Base-by-base conservation (phyloP, 192 early-diverging fungal genomes). In the Rhizophlyctis rosea region DNA sequence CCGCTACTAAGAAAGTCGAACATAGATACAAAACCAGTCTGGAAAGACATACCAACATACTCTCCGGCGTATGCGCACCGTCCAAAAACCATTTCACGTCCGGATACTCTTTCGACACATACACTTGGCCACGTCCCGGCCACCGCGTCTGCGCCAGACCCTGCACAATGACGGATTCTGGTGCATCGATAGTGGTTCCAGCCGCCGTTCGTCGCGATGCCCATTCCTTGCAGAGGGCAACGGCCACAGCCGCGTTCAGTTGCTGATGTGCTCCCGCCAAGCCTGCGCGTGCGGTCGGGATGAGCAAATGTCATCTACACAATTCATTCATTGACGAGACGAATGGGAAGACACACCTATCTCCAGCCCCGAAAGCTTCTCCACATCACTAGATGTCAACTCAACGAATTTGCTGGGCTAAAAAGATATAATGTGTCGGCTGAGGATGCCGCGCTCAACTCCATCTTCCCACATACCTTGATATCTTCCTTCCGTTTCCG, bases 41-140 rank as follows among this genome's bases (percentile, higher is more conserved):
- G 39, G 9, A 25, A 47, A 48, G 36, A 25, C 54, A 30, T 61
- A 85, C 83, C 33, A 78, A 73, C 39, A 94, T 80, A 66, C 90
- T 93, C 70, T 99, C 96, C 4, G 75, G 67, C 0, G 96, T 99
- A 67, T 99, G 96, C 0, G 96, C 96, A 32, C 96, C 96, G 72
- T 99, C 96, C 51, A 95, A 74, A 71, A 83, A 88, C 88, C 90
- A 97, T 1, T 54, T 80, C 1, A 88, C 66, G 32, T 61, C 47
- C 2, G 78, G 74, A 53, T 68, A 70, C 35, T 83, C 62, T 0
- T 73, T 39, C 14, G 79, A 67, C 3, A 74, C 64, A 35, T 90
- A 72, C n/a, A 74, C 77, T 65, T 99, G 93, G 14, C 87, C 85
- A 57, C 96, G 87, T 5, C 96, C 96, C 11, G 96, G 92, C 93